phyloP scores from a whole-genome alignment of 371 early-diverging fungal species.

The Haplosporangium sp. region DNA sequence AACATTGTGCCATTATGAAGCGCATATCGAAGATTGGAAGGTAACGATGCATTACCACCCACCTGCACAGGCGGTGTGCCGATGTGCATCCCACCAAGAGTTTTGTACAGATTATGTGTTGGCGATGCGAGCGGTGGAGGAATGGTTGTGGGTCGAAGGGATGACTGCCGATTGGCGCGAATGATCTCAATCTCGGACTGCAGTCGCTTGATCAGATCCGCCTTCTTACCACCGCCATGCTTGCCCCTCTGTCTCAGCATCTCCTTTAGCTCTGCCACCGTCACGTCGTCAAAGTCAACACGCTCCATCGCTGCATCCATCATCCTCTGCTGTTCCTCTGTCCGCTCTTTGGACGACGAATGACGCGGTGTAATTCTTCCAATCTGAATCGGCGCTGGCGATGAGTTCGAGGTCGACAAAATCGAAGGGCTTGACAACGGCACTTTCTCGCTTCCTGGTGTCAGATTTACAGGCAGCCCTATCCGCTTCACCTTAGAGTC shows the following conservation, averaged over 20 bases:
- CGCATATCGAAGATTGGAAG: constrained; percentile 34
- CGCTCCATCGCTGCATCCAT: constrained; percentile 72
- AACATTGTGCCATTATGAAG: constrained; percentile 1
- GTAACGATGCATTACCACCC: constrained; percentile 7
- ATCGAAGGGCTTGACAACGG: constrained; percentile 40
- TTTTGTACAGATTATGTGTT: constrained; percentile 26
- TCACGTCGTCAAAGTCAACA: constrained; percentile 79
- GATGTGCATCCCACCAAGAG: constrained; percentile 39
- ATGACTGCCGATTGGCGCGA: constrained; percentile 41
- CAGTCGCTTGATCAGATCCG: constrained; percentile 66
- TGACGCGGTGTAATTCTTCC: constrained; percentile 40
- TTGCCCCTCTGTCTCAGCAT: constrained; percentile 75
- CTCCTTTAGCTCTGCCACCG: constrained; percentile 80
- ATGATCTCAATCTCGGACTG: constrained; percentile 63
- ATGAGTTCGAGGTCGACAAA: constrained; percentile 14
- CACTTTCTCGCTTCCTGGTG: constrained; percentile 20
- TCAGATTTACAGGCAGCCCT: constrained; percentile 18
- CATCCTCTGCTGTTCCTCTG: constrained; percentile 62
- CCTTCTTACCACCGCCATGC: constrained; percentile 78
- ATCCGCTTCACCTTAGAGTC: constrained; percentile 22
- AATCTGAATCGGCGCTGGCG: constrained; percentile 39
- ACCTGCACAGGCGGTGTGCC: constrained; percentile 30
- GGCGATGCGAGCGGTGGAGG: constrained; percentile 39
- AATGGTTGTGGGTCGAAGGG: constrained; percentile 1
- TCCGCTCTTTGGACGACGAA: constrained; percentile 46